These are phyloP conservation scores for Fusarium chaquense DNA, from an alignment of 2,329 filamentous ascomycete species.

Conservation along the genomic window DNA sequence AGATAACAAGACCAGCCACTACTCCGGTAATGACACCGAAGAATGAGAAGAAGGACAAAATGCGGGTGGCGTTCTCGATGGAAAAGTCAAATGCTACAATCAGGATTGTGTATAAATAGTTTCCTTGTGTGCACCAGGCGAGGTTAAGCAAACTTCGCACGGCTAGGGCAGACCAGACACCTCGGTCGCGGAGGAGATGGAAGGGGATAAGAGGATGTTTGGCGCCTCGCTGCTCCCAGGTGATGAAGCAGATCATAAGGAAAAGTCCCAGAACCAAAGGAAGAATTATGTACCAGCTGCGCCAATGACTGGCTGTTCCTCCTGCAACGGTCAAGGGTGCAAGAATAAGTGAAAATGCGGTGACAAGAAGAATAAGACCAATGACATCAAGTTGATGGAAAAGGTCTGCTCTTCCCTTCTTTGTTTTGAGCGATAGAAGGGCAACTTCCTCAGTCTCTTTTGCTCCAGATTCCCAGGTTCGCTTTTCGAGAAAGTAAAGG, in stretches of 20 bases:
- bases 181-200: constrained; percentile 68
- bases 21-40: constrained; percentile 67
- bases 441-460: constrained; percentile 15
- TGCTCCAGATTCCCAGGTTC: constrained; percentile 15
- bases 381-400: constrained; percentile 68
- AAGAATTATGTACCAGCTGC: constrained; percentile 61
- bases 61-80: constrained; percentile 66
- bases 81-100: constrained; percentile 69
- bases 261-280: constrained; percentile 64
- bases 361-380: constrained; percentile 61
- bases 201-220: constrained; percentile 68
- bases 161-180: constrained; percentile 70
- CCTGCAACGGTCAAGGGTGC: constrained; percentile 68
- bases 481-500: constrained; percentile 52
- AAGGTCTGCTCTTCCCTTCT: constrained; percentile 57
- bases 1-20: constrained; percentile 64
- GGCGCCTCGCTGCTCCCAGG: constrained; percentile 65
- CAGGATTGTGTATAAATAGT: constrained; percentile 71
- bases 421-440: neutral
- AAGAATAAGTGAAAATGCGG: constrained; percentile 61
- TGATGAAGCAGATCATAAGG: constrained; percentile 61
- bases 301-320: constrained; percentile 62
- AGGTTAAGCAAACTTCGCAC: constrained; percentile 64
- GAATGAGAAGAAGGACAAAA: constrained; percentile 66
- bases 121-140: constrained; percentile 68